Conservation (phyloP, 257 asterid species). For the Solanum chilense region DNA sequence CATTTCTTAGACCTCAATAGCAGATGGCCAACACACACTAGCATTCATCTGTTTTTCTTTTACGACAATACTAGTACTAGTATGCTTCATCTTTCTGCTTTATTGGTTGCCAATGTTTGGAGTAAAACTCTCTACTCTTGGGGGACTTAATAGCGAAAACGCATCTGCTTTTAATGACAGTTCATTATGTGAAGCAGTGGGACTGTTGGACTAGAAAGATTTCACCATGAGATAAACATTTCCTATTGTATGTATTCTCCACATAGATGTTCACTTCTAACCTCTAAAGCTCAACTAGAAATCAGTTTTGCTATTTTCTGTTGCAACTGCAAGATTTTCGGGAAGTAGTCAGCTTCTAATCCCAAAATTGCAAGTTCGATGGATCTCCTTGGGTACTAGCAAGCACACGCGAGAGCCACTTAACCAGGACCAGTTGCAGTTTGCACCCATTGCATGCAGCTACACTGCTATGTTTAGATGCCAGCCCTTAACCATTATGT, state of each 20-base stretch:
- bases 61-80: neutral
- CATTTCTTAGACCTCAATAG: neutral
- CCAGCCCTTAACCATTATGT: neutral
- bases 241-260: neutral
- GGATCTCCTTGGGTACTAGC: neutral
- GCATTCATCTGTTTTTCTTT: neutral
- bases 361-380: neutral
- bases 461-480: neutral
- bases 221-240: conserved; percentile 28
- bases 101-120: conserved; percentile 16
- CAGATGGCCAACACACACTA: neutral
- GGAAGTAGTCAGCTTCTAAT: neutral
- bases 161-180: conserved; percentile 8
- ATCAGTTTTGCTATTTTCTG: neutral
- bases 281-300: neutral
- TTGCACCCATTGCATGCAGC: neutral
- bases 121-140: conserved; percentile 31
- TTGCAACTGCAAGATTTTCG: neutral
- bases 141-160: conserved; percentile 38
- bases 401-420: neutral
- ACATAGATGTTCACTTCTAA: neutral
- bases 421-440: neutral
- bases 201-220: conserved; percentile 43
- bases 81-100: neutral
- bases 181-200: conserved; percentile 19